Conservation (phyloP, 2,329 filamentous ascomycete genomes). For the Aspergillus udagawae region DNA sequence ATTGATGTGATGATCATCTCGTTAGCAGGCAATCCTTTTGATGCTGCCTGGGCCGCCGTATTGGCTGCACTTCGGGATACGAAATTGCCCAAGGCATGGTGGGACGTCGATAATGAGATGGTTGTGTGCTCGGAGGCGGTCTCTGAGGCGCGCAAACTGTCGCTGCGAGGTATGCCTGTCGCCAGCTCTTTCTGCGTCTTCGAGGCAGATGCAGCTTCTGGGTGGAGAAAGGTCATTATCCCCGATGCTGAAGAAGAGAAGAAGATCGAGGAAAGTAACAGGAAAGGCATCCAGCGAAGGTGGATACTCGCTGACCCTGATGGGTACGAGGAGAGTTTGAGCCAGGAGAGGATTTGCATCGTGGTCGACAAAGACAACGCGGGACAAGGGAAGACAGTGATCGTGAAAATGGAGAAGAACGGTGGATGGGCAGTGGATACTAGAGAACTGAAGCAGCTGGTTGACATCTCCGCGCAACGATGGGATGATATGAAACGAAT, state of each 20-base stretch:
- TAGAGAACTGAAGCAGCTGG: slow-evolving; percentile 58
- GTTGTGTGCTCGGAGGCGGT: slow-evolving; percentile 68
- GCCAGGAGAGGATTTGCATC: slow-evolving; percentile 76
- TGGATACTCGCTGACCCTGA: slow-evolving; percentile 90
- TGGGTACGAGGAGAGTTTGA: slow-evolving; percentile 80
- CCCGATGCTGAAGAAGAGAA: slow-evolving; percentile 29
- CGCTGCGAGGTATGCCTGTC: slow-evolving; percentile 65
- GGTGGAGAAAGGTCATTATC: slow-evolving; percentile 36
- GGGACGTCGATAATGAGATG: slow-evolving; percentile 75
- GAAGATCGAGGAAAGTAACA: slow-evolving; percentile 43
- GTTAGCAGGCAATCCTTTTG: slow-evolving; percentile 86
- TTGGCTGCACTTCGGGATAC: slow-evolving; percentile 77
- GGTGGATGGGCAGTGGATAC: slow-evolving; percentile 70
- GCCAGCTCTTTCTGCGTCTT: slow-evolving; percentile 77
- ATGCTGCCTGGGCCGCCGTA: slow-evolving; percentile 82
- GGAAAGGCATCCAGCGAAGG: slow-evolving; percentile 30
- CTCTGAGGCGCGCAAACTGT: slow-evolving; percentile 53
- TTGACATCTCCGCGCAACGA: slow-evolving; percentile 57
- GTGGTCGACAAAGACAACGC: slow-evolving; percentile 60
- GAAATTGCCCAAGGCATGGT: slow-evolving; percentile 71
- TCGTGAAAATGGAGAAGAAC: slow-evolving; percentile 75
- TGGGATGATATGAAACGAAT: slow-evolving; percentile 58
- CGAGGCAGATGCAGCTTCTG: slow-evolving; percentile 49
- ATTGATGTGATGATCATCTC: slow-evolving; percentile 94
- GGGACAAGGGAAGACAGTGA: slow-evolving; percentile 48